Evolutionary conservation across 2,329 filamentous ascomycete genomes (phyloP), one percentile per base, ranked within the genome.

Genomic region (Penicillium sp.): DNA sequence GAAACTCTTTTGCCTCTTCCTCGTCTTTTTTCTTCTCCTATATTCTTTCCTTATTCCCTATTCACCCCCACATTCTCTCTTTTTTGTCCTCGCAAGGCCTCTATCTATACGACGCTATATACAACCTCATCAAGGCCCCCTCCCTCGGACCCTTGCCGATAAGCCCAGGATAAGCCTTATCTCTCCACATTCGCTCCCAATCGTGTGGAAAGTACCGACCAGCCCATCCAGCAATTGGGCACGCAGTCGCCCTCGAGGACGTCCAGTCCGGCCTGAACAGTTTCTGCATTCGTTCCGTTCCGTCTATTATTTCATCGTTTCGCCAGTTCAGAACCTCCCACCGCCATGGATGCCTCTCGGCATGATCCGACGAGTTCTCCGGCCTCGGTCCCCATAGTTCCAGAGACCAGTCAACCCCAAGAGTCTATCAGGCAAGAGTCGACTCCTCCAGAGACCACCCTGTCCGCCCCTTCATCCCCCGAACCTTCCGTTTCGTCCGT

Each of bases 131-230:
- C 48, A 31, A n/a, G 42, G 15, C 20, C 20, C 25, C 25, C 25
- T 14, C 45, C 25, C 14, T 28, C 47, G 20, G 25, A 31, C 35
- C 35, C 37, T 52, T 22, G 14, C 49, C 49, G 49, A 52, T 52
- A 52, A 52, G 49, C 49, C 15, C 35, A 28, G 49, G 56, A 62
- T 56, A 61, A 62, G 57, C 35, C 60, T 61, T 59, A 63, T 64
- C 56, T 62, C 48, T 64, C 52, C 47, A 38, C 37, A 37, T 38
- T 52, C 20, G 35, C 20, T 39, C 37, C 49, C 49, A 38, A 39
- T 15, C 6, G 15, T 38, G 20, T 20, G 14, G 6, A 22, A 37
- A 41, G 37, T 25, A 20, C 20, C 20, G 35, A 10, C 8, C 34
- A n/a, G 4, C 22, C n/a, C 20, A 10, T 25, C 22, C 34, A 31